Base-by-base conservation (phyloP, 345 rosid genomes). In the Laguncularia racemosa region DNA sequence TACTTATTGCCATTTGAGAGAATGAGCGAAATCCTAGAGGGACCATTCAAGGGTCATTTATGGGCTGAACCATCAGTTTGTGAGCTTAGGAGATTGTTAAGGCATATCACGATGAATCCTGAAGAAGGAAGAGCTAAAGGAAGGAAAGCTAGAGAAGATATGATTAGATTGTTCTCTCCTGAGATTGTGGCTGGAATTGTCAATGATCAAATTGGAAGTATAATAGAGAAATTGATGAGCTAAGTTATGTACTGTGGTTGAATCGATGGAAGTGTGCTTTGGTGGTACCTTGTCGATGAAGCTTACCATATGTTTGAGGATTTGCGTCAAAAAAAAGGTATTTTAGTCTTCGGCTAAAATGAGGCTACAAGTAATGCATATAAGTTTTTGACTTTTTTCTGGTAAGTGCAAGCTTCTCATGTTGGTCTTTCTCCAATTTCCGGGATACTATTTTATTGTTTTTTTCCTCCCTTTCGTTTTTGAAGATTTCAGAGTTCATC, bases 1-100 rank as follows among this genome's bases (percentile, higher is more conserved):
- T 91, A 81, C 46, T 95, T 89, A 13, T 69, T 91, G 77, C 76
- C 59, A 0, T 78, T 85, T 20, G 84, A 74, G 46, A 73, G 73
- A 60, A 74, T 77, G 91, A 71, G 78, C 33, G 73, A 83, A 73
- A 96, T 85, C 4, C 57, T 13, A 68, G 91, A 80, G 66, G 95
- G 95, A 49, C 91, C 97, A 13, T 88, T 88, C 44, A 70, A 73
- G 64, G 96, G 95, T 45, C 96, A 91, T 74, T 69, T 66, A 33
- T 80, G 91, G 89, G 96, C 89, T 20, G 88, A 91, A 67, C 89
- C 97, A 1, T 88, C 91, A 0, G 67, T 78, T 40, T 66, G 53
- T 48, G 74, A 84, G 79, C 88, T 91, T 55, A 68, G 56, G 55
- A 55, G 47, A 46, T 73, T 85, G 17, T 85, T 85, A 96, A 88